A percentile compares a stretch with the other conserved stretches of the same genome.
Evolutionary conservation across 2,329 filamentous ascomycete species (phyloP).

Genomic region (Diaporthe helianthi): DNA sequence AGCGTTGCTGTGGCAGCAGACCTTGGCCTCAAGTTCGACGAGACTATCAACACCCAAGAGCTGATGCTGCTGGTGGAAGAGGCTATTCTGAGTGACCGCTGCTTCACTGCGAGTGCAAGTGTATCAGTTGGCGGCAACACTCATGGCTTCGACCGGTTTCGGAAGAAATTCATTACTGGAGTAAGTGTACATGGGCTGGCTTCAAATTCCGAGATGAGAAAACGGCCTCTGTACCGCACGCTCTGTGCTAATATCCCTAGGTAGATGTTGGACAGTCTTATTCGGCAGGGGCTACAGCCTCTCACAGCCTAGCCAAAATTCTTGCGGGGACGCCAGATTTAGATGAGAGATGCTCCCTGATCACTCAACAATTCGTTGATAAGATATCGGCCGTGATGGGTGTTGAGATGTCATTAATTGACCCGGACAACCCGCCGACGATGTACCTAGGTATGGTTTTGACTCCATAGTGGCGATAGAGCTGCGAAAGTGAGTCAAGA

Average conservation of each 20-base stretch:
- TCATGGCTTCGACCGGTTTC: neutral
- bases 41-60: constrained; percentile 19
- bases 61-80: constrained; percentile 11
- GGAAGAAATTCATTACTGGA: constrained; percentile 5
- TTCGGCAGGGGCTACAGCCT: neutral
- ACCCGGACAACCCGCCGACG: neutral
- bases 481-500: constrained; percentile 23
- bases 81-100: constrained; percentile 1
- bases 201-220: neutral
- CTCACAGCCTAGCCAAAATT: neutral
- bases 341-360: neutral
- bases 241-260: neutral
- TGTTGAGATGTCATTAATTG: constrained; percentile 2
- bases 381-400: constrained; percentile 24
- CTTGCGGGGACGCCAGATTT: neutral
- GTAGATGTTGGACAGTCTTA: neutral
- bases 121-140: neutral
- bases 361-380: neutral
- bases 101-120: neutral
- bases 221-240: constrained; percentile 6
- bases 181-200: neutral
- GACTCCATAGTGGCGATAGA: constrained; percentile 23
- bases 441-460: constrained; percentile 2
- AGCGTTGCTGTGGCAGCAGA: constrained; percentile 9
- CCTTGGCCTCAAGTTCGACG: constrained; percentile 5